Evolutionary conservation across 345 rosid genomes (phyloP), one percentile per base, ranked within the genome.

Genomic region (Eutrema japonicum): DNA sequence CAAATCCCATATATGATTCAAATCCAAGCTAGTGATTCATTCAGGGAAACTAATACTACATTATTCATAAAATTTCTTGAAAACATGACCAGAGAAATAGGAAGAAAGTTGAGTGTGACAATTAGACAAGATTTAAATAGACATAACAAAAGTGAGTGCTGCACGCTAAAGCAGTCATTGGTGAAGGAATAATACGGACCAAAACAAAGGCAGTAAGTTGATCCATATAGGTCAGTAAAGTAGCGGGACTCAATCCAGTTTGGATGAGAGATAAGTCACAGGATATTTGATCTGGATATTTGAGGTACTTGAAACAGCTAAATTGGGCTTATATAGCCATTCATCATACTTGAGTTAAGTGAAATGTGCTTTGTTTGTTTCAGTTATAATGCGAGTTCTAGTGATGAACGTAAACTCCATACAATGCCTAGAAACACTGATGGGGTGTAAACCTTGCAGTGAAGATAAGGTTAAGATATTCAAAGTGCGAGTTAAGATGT

Each of bases 351-450:
- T 5, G 56, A 79, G 41, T 55, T 38, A 49, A 56, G 3, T 16
- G 38, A 64, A 53, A 12, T 48, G 33, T 64, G 27, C 13, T 69
- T 51, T 2, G 55, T n/a, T 56, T 47, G 40, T 53, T 45, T 42
- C 27, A 42, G 26, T 11, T 1, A 38, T 42, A 42, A 10, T 13
- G 30, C 12, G 18, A 4, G 13, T 13, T 42, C 14, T 29, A 1
- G 46, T 50, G 38, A 50, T 3, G 14, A 30, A 33, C 56, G 9
- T 13, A 33, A 36, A 45, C 18, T 36, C 36, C 9, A 58, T 8
- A 72, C 6, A 1, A 16, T 50, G 51, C 37, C 66, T 66, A 38
- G 14, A 40, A 13, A 66, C 16, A 47, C 5, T 56, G 10, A 48
- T 1, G 7, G 9, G 3, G 26, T 18, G 5, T 13, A 59, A 11